These are phyloP conservation scores for Cercospora sp. DNA, from an alignment of 2,329 filamentous ascomycete species.

Conservation along the genomic window DNA sequence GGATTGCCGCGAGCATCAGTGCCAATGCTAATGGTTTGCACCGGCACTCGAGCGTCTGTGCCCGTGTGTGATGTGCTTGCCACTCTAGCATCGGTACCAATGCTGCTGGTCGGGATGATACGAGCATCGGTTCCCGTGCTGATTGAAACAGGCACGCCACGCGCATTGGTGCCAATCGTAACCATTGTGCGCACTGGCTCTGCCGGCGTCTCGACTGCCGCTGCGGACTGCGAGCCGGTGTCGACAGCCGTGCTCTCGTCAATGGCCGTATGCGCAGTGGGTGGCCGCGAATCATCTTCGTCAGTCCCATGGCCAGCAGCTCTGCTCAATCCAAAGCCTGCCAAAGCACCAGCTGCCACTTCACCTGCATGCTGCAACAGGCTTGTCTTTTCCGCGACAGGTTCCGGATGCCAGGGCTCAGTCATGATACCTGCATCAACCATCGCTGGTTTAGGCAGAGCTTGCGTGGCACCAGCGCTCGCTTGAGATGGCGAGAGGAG, in stretches of 20 bases:
- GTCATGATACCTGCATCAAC: constrained; percentile 65
- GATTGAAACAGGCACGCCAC: constrained; percentile 17
- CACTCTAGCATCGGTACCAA: constrained; percentile 18
- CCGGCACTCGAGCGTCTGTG: constrained; percentile 7
- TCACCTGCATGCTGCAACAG: constrained; percentile 32
- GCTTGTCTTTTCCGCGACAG: constrained; percentile 16
- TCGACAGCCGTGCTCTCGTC: constrained; percentile 3
- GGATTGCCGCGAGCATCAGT: not conserved
- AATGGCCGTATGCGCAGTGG: not conserved
- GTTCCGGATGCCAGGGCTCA: constrained; percentile 54
- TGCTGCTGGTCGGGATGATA: constrained; percentile 16
- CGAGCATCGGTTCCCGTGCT: constrained; percentile 20
- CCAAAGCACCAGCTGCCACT: constrained; percentile 37
- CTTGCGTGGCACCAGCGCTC: not conserved
- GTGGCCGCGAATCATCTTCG: not conserved
- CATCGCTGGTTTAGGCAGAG: constrained; percentile 45
- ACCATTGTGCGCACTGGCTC: constrained; percentile 11
- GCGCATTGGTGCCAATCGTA: constrained; percentile 18
- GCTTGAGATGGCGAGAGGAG: constrained; percentile 4
- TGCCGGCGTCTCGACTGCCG: not conserved
- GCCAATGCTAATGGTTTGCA: constrained; percentile 14
- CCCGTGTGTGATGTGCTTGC: constrained; percentile 12
- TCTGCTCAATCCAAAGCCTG: constrained; percentile 40
- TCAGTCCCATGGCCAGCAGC: constrained; percentile 8
- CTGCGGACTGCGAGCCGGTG: constrained; percentile 1